Base-by-base conservation (phyloP, 495 filamentous ascomycete genomes). In the Pyronema domesticum region DNA sequence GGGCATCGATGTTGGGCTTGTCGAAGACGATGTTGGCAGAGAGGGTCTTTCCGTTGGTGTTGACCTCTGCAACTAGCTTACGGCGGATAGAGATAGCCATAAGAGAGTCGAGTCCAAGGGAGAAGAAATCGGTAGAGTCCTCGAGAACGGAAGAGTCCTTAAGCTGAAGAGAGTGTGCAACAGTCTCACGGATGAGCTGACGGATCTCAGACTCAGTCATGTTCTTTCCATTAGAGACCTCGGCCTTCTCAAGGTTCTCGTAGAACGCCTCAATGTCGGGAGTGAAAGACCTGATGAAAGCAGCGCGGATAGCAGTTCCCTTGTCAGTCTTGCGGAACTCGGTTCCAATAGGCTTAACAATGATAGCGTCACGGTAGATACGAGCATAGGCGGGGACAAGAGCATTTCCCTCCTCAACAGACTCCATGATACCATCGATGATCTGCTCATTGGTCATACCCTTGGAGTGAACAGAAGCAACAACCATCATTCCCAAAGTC, bases 71-170 rank as follows among this genome's bases (percentile, higher is more conserved):
- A 9, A 42, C 42, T 1, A 81, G 69, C 5, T 75, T 59, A 8
- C 72, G 67, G 35, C 76, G 71, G 46, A 80, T 61, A 46, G 78
- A 74, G 14, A 79, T 79, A 4, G 77, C 75, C 46, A 74, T 73
- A n/a, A 81, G 62, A 52, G 77, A 80, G 59, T 80, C 77, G n/a
- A 81, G 59, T 7, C 78, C 78, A 6, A 71, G 66, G 0, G 71
- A 62, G 50, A 80, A 80, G 59, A 81, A 72, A 57, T 78, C 73
- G 4, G 70, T 61, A 1, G 74, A 49, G 47, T 68, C 58, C 19
- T 54, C 51, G 8, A 58, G 42, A 37, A 15, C 23, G 15, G 30
- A 30, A 15, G 17, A 7, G 19, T 56, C 48, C 33, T 46, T 50
- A 7, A 52, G 23, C 33, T 53, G 51, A 6, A 60, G 56, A 6